These are phyloP conservation scores for Penicillium polonicum DNA, from an alignment of 2,329 filamentous ascomycete genomes.

Conservation along the genomic window DNA sequence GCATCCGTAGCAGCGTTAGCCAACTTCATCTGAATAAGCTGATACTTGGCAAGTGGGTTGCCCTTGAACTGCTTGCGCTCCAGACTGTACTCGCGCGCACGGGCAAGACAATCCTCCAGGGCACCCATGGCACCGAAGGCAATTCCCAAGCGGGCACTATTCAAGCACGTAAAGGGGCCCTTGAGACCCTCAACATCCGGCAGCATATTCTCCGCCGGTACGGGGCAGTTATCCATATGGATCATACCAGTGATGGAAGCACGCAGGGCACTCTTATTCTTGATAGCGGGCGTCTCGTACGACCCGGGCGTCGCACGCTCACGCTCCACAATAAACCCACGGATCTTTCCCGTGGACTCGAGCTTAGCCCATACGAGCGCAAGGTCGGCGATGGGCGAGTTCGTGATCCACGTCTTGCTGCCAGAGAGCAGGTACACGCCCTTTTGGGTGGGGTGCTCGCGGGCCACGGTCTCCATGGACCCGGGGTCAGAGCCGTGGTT, in stretches of 20 bases:
- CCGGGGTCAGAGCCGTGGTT: conserved; percentile 92
- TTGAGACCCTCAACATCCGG: conserved; percentile 80
- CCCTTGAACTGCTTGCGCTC: conserved; percentile 95
- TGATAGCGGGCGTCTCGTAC: conserved; percentile 85
- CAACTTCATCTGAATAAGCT: conserved; percentile 96
- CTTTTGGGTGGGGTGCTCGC: conserved; percentile 77
- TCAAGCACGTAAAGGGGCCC: conserved; percentile 91
- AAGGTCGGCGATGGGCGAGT: conserved; percentile 84
- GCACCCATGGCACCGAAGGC: conserved; percentile 92
- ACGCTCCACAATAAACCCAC: conserved; percentile 86
- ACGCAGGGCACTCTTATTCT: conserved; percentile 91
- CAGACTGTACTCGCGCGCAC: conserved; percentile 81
- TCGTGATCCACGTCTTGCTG: conserved; percentile 93
- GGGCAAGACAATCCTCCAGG: conserved; percentile 82
- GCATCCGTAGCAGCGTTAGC: conserved; percentile 89
- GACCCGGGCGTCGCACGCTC: conserved; percentile 82
- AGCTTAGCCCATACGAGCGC: conserved; percentile 91
- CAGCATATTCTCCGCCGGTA: conserved; percentile 90
- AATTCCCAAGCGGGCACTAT: conserved; percentile 90
- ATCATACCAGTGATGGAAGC: conserved; percentile 98
- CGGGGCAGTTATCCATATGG: conserved; percentile 85
- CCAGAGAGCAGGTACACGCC: conserved; percentile 78
- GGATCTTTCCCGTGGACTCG: conserved; percentile 86
- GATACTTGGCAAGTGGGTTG: conserved; percentile 92
- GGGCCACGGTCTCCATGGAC: conserved; percentile 85